These are phyloP conservation scores for Paraurostyla sp. DNA, from an alignment of 73 alveolate species.

Conservation along the genomic window DNA sequence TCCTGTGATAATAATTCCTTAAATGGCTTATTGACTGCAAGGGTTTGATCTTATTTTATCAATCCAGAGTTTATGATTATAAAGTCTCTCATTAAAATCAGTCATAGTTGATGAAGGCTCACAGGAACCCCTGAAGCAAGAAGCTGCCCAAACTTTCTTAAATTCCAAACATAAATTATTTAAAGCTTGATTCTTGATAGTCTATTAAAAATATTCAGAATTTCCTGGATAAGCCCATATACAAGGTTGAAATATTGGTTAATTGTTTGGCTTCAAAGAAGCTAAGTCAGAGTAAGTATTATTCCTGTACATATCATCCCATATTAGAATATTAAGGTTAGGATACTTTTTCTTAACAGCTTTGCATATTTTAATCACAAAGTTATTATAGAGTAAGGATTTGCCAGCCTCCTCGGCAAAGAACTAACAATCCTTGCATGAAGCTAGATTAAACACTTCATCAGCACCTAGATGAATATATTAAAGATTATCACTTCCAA, in stretches of 20 bases:
- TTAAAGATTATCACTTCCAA: slow-evolving; percentile 4
- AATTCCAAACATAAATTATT: slow-evolving; percentile 3
- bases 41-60: slow-evolving; percentile 25
- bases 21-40: slow-evolving; percentile 26
- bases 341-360: background rate
- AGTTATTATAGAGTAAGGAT: background rate
- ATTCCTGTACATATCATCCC: slow-evolving; percentile 59
- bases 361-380: slow-evolving; percentile 24
- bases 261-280: background rate
- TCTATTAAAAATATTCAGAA: background rate
- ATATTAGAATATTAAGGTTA: background rate
- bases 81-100: slow-evolving; percentile 27
- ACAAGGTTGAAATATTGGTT: slow-evolving; percentile 28
- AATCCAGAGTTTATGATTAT: slow-evolving; percentile 41
- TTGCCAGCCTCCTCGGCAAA: slow-evolving; percentile 21
- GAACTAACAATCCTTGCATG: slow-evolving; percentile 22
- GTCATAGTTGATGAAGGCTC: slow-evolving; percentile 6
- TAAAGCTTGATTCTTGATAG: slow-evolving; percentile 4
- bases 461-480: slow-evolving; percentile 49
- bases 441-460: slow-evolving; percentile 53
- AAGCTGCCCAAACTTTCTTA: slow-evolving; percentile 56
- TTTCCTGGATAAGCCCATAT: slow-evolving; percentile 41
- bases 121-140: slow-evolving; percentile 33
- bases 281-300: background rate
- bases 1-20: slow-evolving; percentile 50